phyloP scores from a whole-genome alignment of 345 rosid species.

The Eucalyptus pumila region DNA sequence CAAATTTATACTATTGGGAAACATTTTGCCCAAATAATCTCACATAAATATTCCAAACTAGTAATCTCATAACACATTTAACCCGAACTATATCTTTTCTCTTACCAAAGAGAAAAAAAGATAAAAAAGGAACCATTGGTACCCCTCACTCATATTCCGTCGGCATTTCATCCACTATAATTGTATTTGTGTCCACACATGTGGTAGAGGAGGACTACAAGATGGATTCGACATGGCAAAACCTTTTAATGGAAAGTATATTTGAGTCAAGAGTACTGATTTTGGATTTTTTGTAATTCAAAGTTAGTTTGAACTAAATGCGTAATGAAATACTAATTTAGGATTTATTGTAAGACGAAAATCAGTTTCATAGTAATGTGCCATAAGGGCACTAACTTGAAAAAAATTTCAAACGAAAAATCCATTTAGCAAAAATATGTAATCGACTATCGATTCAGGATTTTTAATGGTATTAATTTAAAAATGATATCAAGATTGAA shows the following conservation, averaged over 20 bases:
- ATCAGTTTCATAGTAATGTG: not conserved
- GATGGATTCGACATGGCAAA: not conserved
- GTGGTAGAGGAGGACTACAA: not conserved
- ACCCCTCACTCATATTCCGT: not conserved
- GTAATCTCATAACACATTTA: not conserved
- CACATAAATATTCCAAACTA: not conserved
- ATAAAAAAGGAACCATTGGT: not conserved
- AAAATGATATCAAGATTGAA: too few species aligned
- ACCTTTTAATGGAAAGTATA: not conserved
- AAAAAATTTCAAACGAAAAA: rapidly evolving
- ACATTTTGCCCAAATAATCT: rapidly evolving
- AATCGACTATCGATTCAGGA: rapidly evolving
- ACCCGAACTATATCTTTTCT: rapidly evolving
- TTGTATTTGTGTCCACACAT: not conserved
- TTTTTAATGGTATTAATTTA: not conserved
- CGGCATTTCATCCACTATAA: not conserved
- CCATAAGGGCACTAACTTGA: not conserved
- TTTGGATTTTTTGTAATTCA: not conserved
- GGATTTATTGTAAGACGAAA: not conserved
- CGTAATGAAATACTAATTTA: not conserved
- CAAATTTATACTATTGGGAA: not conserved
- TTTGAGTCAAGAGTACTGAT: too few species aligned
- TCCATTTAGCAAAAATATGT: rapidly evolving
- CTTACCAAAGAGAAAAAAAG: rapidly evolving
- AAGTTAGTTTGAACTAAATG: not conserved